These are phyloP conservation scores for Leishmania amazonensis DNA, from an alignment of 208 protist genomes.

Conservation along the genomic window DNA sequence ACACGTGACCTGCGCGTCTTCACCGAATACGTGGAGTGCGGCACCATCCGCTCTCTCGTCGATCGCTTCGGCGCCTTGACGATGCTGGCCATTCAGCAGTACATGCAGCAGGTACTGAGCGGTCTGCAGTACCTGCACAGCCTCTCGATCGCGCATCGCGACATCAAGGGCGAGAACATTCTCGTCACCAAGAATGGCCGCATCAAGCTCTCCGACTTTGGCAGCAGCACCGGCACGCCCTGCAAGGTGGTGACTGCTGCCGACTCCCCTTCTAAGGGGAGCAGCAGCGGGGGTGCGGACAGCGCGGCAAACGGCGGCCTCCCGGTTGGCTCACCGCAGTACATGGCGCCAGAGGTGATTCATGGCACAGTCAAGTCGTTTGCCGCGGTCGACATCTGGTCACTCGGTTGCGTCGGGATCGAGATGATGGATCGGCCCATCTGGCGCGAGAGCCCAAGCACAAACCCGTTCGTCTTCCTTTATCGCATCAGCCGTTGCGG, in stretches of 20 bases:
- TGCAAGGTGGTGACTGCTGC: constrained; percentile 19
- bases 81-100: constrained; percentile 67
- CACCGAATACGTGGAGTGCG: constrained; percentile 83
- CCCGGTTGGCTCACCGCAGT: constrained; percentile 68
- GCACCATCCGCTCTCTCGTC: constrained; percentile 61
- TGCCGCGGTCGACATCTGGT: constrained; percentile 70
- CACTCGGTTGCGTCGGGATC: constrained; percentile 78
- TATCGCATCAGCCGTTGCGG: constrained; percentile 51
- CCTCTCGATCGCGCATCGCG: constrained; percentile 75
- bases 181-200: constrained; percentile 72
- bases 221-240: constrained; percentile 45
- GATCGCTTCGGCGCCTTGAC: constrained; percentile 61
- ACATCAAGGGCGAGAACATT: constrained; percentile 86
- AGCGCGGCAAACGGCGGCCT: constrained; percentile 17
- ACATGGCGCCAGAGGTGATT: constrained; percentile 85
- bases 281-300: not conserved
- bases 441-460: constrained; percentile 33
- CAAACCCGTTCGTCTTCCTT: constrained; percentile 53
- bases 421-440: constrained; percentile 74
- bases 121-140: constrained; percentile 76
- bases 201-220: constrained; percentile 84
- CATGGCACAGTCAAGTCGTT: constrained; percentile 28
- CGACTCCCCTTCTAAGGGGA: not conserved
- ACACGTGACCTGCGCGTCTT: constrained; percentile 64
- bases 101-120: constrained; percentile 70